Conservation (phyloP, 1,139 yeast genomes). For the Zygoascus meyerae region DNA sequence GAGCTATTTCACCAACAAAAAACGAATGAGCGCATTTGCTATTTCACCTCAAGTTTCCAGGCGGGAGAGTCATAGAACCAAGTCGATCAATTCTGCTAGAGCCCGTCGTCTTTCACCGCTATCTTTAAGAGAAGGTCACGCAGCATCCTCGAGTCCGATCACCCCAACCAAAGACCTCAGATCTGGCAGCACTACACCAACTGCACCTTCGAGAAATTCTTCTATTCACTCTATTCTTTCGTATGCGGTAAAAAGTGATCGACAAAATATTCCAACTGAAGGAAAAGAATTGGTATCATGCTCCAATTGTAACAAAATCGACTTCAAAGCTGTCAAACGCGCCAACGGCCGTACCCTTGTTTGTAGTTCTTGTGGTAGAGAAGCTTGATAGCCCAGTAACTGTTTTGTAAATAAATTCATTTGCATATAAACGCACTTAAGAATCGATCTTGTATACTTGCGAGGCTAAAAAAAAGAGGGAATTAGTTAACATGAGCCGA, state of each 20-base stretch:
- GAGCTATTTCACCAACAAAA: slow-evolving; percentile 17
- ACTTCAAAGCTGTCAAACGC: slow-evolving; percentile 5
- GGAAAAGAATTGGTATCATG: neutral
- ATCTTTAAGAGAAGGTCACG: too few relatives aligned
- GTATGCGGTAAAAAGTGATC: too few relatives aligned
- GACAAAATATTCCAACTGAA: neutral
- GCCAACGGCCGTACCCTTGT: neutral
- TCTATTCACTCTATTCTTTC: too few relatives aligned
- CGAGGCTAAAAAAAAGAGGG: too few relatives aligned
- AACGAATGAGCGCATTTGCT: slow-evolving; percentile 16
- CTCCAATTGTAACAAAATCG: neutral
- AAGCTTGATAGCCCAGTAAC: neutral
- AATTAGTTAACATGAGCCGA: too few relatives aligned
- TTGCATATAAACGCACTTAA: too few relatives aligned
- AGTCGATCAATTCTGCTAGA: neutral
- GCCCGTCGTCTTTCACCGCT: neutral
- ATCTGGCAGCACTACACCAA: too few relatives aligned
- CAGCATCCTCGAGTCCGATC: too few relatives aligned
- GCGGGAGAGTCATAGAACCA: slow-evolving; percentile 17
- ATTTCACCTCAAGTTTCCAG: neutral
- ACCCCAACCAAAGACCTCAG: too few relatives aligned
- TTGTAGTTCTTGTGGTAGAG: slow-evolving; percentile 3
- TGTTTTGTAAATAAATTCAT: too few relatives aligned
- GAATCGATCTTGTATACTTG: too few relatives aligned
- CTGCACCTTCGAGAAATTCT: too few relatives aligned